These are phyloP conservation scores for Rhizopus sp. DNA, from an alignment of 371 early-diverging fungal species.

Conservation along the genomic window DNA sequence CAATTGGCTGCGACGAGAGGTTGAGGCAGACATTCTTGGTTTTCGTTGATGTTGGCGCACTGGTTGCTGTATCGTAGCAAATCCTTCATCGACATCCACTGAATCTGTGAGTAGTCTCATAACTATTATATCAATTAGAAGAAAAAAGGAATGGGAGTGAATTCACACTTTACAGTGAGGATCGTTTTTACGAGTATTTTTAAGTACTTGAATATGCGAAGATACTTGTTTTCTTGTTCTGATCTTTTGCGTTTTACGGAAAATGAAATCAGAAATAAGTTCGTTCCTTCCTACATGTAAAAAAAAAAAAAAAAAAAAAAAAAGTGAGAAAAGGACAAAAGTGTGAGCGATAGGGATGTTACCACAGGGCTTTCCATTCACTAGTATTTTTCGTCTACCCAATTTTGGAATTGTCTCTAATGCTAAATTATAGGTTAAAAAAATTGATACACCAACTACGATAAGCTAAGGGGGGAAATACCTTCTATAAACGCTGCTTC, in stretches of 20 bases:
- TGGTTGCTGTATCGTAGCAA: conserved; percentile 9
- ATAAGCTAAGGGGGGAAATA: conserved; percentile 20
- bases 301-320: no score
- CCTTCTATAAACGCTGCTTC: conserved; percentile 73
- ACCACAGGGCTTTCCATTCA: conserved; percentile 69
- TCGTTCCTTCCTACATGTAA: conserved; percentile 64
- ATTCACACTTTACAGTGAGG: conserved; percentile 49
- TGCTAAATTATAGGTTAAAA: conserved; percentile 29
- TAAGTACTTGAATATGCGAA: conserved; percentile 78
- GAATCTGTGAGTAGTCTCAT: conserved; percentile 59
- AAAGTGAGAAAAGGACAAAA: background rate
- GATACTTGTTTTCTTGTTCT: conserved; percentile 79
- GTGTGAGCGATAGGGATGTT: conserved; percentile 8
- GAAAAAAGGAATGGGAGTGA: conserved; percentile 8
- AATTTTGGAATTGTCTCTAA: conserved; percentile 60
- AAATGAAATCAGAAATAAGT: conserved; percentile 77
- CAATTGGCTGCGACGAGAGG: background rate
- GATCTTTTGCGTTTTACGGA: conserved; percentile 60
- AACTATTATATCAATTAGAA: conserved; percentile 29
- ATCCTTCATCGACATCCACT: conserved; percentile 33
- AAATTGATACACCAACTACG: background rate
- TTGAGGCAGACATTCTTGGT: conserved; percentile 3
- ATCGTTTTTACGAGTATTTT: conserved; percentile 69
- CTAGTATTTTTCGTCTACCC: conserved; percentile 60
- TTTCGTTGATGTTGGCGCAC: conserved; percentile 8